Base-by-base conservation (phyloP, 306 rosid species). In the Quercus ilex region DNA sequence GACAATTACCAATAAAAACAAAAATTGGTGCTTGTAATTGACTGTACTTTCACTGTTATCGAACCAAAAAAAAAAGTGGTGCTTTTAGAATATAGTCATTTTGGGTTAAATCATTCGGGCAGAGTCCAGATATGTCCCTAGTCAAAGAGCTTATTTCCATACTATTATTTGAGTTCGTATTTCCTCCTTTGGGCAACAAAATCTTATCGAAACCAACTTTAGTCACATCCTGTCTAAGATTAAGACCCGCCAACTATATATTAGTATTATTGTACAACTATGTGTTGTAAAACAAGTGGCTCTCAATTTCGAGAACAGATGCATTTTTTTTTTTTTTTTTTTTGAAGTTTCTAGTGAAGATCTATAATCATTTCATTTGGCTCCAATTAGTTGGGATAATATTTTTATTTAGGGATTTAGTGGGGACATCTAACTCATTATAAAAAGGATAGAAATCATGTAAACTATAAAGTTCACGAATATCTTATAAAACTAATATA, bases 261-360 rank as follows among this genome's bases (percentile, higher is more conserved):
- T 41, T 8, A 75, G 26, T 46, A 18, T 41, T 23, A 75, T 3
- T 0, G 41, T 26, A 53, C 55, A 11, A 11, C 43, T n/a, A 6
- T 31, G 58, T 20, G 73, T 14, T 19, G 69, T 9, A 15, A 49
- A 30, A 79, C 55, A 72, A 46, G 82, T 79, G 82, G 53, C 73
- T 12, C 18, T 6, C 18, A 20, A 28, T 10, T 17, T 79, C 51
- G 60, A 51, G 30, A 51, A 15, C 55, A 1, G 5, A 55, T 30
- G 8, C 49, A 6, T 38, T 38, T 35, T 35, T 1, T 1, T 35
- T 33, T 5, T 31, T 5, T 25, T 38, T 8, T 38, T 38, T 7
- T 41, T 23, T 79, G 64, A 71, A 70, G 55, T 4, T 73, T 72
- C 73, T 49, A 21, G n/a, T 23, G 55, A 43, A 70, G 10, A 10